Percentiles rank a stretch among this genome's conserved stretches.
These are phyloP conservation scores for Cryphonectria nitschkei DNA, from an alignment of 2,329 filamentous ascomycete species.

Conservation along the genomic window DNA sequence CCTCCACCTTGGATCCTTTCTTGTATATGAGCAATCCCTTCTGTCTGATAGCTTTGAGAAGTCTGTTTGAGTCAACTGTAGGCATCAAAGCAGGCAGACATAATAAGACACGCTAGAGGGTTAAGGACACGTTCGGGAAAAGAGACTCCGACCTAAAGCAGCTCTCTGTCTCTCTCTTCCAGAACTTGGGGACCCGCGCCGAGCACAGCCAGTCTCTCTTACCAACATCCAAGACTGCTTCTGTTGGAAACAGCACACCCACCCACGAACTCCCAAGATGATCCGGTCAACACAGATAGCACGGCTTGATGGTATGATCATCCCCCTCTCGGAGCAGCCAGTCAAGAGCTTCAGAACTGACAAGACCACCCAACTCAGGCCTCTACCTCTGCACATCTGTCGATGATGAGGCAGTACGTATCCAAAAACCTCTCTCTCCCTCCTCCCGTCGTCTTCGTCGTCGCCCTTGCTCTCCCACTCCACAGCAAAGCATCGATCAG, in stretches of 20 bases:
- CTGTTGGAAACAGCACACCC: neutral
- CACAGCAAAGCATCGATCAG: constrained; percentile 19
- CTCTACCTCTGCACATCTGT: constrained; percentile 93
- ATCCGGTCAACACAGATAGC: constrained; percentile 94
- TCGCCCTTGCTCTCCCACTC: neutral
- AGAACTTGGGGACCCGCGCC: neutral
- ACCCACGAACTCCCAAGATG: constrained; percentile 53
- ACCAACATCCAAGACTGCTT: neutral
- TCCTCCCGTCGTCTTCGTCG: neutral
- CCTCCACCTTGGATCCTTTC: neutral
- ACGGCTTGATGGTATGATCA: constrained; percentile 76
- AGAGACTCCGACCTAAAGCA: neutral
- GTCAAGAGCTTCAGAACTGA: constrained; percentile 5
- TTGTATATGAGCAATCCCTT: neutral
- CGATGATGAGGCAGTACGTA: constrained; percentile 77
- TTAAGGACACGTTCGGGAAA: constrained; percentile 26
- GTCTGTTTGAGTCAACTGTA: neutral
- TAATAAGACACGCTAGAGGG: neutral
- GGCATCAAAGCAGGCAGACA: constrained; percentile 10
- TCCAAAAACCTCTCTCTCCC: constrained; percentile 10
- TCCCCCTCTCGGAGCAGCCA: constrained; percentile 19
- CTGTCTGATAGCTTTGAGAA: neutral
- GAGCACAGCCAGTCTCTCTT: constrained; percentile 3
- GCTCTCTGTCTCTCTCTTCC: neutral
- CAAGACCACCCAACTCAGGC: constrained; percentile 57